Base-by-base conservation (phyloP, 2,329 filamentous ascomycete genomes). In the Talaromyces sp. region DNA sequence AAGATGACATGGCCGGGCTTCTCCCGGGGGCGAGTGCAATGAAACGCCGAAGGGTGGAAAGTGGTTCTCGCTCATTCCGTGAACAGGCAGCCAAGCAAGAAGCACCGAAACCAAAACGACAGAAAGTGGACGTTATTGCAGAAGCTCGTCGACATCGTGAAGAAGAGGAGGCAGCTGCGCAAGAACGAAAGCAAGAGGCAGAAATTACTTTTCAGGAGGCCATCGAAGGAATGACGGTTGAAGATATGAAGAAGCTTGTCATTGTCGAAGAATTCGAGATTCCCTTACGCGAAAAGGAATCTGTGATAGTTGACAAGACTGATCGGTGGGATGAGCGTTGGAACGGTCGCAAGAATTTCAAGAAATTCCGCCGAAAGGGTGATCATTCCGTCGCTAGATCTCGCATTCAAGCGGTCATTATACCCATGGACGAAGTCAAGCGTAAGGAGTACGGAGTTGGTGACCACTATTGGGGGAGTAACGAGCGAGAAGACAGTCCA, bases 281-380 rank as follows among this genome's bases (percentile, higher is more conserved):
- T 0, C 84, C 27, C 64, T 72, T 68, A 69, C 72, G 71, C 72
- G 49, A 67, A 62, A 67, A 68, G 70, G 69, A 71, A 71, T 71
- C 60, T 67, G 70, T 67, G 69, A 71, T 78, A n/a, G 69, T 78
- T 61, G 74, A 79, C n/a, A 76, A 76, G 39, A 78, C 83, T 19
- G 86, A 88, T 5, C 84, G 91, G 47, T 97, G 94, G 93, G 87
- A 97, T 69, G 88, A 92, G 0, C 84, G 84, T 45, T 99, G 95
- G 95, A 96, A 97, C 74, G 95, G 94, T 0, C 85, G 94, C 50
- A 94, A 92, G 77, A 98, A 99, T 73, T 99, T 97, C 81, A 99
- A 99, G 76, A 90, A 87, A 71, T 99, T 99, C 73, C 67, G 78
- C 43, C 70, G 74, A 56, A 74, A 75, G 63, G 70, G 77, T 69